phyloP scores from a whole-genome alignment of 768 basidiomycete genomes.

The Tulasnella sp. region DNA sequence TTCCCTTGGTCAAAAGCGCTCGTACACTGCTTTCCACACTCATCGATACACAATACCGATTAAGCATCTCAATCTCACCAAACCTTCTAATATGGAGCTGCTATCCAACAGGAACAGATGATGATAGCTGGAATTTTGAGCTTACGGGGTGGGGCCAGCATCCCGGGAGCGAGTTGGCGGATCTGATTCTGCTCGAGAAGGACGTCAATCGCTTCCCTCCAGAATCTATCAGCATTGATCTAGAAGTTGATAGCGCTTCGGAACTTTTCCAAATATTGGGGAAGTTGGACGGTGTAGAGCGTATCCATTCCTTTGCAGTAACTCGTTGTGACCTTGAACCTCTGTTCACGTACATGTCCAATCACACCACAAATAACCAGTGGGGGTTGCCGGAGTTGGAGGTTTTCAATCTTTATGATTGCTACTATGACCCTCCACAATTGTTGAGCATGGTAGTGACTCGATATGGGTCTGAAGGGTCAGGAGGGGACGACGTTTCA shows the following conservation, averaged over 20 bases:
- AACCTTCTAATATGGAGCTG: no score
- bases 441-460: not conserved
- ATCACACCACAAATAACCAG: not conserved
- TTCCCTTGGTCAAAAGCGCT: no score
- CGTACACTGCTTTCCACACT: no score
- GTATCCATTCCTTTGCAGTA: not conserved
- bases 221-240: not conserved
- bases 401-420: not conserved
- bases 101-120: no score
- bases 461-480: not conserved
- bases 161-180: not conserved
- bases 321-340: not conserved
- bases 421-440: not conserved
- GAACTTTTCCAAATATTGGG: not conserved
- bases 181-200: not conserved
- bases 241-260: not conserved
- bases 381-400: not conserved
- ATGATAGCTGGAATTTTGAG: no score
- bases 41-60: no score
- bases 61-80: no score
- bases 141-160: no score
- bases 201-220: not conserved
- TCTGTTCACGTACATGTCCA: not conserved
- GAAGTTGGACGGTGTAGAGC: not conserved
- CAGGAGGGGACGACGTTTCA: not conserved